Evolutionary conservation across 306 rosid genomes (phyloP).

Genomic region (Quillaja saponaria): DNA sequence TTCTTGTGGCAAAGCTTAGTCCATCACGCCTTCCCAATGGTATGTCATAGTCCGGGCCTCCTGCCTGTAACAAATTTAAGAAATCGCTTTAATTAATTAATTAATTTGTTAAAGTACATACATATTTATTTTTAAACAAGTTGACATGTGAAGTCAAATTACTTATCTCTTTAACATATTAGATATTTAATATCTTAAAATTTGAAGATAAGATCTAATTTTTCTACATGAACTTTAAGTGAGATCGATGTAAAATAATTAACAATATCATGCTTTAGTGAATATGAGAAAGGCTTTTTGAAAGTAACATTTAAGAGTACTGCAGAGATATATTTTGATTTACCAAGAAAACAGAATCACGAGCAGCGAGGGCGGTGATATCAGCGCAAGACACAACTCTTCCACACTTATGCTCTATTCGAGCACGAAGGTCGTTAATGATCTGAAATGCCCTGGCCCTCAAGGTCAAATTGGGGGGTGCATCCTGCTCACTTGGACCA

Average conservation of each 20-base stretch:
- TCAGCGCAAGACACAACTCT: slow-evolving; percentile 64
- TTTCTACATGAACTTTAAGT: no score
- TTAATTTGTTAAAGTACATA: no score
- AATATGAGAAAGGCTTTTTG: no score
- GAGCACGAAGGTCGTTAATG: slow-evolving; percentile 43
- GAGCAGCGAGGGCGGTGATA: slow-evolving; percentile 58
- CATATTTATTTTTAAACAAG: no score
- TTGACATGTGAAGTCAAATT: no score
- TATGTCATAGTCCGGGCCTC: slow-evolving; percentile 52
- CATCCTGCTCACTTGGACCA: slow-evolving; percentile 47
- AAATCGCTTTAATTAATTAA: no score
- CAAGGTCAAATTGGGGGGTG: slow-evolving; percentile 44
- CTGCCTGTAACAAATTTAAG: slow-evolving; percentile 39
- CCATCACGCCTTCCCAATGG: slow-evolving; percentile 71
- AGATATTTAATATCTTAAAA: no score
- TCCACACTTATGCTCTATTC: slow-evolving; percentile 42
- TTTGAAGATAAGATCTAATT: no score
- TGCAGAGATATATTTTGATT: background rate
- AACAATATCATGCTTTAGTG: no score
- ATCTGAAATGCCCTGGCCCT: slow-evolving; percentile 34
- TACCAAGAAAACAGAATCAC: slow-evolving; percentile 62
- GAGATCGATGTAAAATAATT: no score
- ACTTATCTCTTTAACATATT: no score
- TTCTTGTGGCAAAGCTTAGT: slow-evolving; percentile 27
- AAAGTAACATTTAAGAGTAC: background rate